A percentile compares a stretch with the other conserved stretches of the same genome.
These are phyloP conservation scores for Parascedosporium putredinis DNA, from an alignment of 2,329 filamentous ascomycete genomes.

Conservation along the genomic window DNA sequence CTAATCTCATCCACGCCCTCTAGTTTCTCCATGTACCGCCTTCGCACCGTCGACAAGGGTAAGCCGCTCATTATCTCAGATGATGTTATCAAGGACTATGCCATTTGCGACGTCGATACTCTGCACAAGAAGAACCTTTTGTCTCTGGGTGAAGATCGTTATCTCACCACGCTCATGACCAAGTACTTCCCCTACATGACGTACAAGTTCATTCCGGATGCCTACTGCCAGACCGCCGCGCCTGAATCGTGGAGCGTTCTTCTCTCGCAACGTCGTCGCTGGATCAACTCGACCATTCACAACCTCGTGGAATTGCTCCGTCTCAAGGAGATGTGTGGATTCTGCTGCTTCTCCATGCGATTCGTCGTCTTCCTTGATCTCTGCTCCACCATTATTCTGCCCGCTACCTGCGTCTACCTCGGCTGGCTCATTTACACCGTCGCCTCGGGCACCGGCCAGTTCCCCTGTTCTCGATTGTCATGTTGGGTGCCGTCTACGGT, in stretches of 20 bases:
- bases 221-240: slow-evolving; percentile 85
- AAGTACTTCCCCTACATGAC: slow-evolving; percentile 94
- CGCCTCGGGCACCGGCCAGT: slow-evolving; percentile 56
- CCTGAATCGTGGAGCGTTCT: slow-evolving; percentile 91
- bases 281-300: slow-evolving; percentile 99
- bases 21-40: slow-evolving; percentile 98
- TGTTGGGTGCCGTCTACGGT: slow-evolving; percentile 87
- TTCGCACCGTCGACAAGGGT: slow-evolving; percentile 86
- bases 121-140: slow-evolving; percentile 94
- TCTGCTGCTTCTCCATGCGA: slow-evolving; percentile 98
- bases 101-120: slow-evolving; percentile 81
- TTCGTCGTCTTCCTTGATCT: slow-evolving; percentile 94
- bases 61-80: slow-evolving; percentile 91
- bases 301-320: slow-evolving; percentile 86
- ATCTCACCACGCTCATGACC: slow-evolving; percentile 93
- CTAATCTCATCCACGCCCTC: slow-evolving; percentile 2
- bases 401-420: slow-evolving; percentile 78
- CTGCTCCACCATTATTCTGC: slow-evolving; percentile 82
- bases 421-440: slow-evolving; percentile 79
- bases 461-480: slow-evolving; percentile 83
- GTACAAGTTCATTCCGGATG: slow-evolving; percentile 91
- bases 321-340: slow-evolving; percentile 89
- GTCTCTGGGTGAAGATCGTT: slow-evolving; percentile 92
- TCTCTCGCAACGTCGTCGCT: slow-evolving; percentile 93
- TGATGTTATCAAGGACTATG: slow-evolving; percentile 77